These are phyloP conservation scores for Trichoderma sp. DNA, from an alignment of 2,329 filamentous ascomycete species.

Conservation along the genomic window DNA sequence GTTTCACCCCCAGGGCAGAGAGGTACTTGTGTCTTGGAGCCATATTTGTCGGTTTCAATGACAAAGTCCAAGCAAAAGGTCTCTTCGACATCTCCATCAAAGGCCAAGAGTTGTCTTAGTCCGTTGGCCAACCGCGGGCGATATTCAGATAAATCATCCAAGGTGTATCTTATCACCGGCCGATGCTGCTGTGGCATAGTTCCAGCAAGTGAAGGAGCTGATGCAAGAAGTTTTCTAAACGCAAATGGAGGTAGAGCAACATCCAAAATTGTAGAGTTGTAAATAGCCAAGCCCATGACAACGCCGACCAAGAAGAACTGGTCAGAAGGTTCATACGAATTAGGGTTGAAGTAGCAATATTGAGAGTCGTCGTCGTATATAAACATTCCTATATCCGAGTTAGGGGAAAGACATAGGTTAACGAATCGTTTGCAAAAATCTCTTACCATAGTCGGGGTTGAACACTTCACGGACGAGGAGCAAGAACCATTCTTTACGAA, in stretches of 20 bases:
- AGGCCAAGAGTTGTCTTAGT: conserved; percentile 76
- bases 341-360: conserved; percentile 92
- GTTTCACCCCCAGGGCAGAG: conserved; percentile 75
- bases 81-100: conserved; percentile 78
- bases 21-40: conserved; percentile 65
- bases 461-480: conserved; percentile 87
- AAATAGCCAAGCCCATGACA: conserved; percentile 85
- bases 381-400: conserved; percentile 71
- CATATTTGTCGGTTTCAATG: conserved; percentile 76
- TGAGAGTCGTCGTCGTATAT: conserved; percentile 88
- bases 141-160: conserved; percentile 84
- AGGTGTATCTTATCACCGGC: conserved; percentile 69
- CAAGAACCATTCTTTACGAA: conserved; percentile 94
- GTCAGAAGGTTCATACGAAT: conserved; percentile 86
- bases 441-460: conserved; percentile 81
- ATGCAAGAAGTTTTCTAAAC: conserved; percentile 82
- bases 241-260: conserved; percentile 86
- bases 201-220: conserved; percentile 66
- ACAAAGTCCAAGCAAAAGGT: conserved; percentile 84
- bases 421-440: conserved; percentile 19
- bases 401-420: background rate
- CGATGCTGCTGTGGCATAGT: conserved; percentile 58
- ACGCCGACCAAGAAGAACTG: conserved; percentile 91
- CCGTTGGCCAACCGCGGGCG: conserved; percentile 76
- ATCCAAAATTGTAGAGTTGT: conserved; percentile 92